A percentile compares a stretch with the other conserved stretches of the same genome.
Conservation (phyloP, 2,329 filamentous ascomycete genomes). For the Fusarium sp. region DNA sequence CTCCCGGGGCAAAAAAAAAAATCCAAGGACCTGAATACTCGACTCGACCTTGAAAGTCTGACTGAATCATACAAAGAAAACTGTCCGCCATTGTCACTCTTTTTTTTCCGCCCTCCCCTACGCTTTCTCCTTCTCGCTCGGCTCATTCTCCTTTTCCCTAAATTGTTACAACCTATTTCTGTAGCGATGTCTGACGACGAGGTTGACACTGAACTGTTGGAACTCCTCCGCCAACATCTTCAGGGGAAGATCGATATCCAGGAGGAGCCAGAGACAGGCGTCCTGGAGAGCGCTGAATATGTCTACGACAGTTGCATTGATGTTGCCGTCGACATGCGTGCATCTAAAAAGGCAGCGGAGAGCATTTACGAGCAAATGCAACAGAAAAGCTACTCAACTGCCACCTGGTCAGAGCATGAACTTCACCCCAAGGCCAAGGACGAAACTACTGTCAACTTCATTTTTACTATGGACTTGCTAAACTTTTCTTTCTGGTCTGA, state of each 20-base stretch:
- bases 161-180: not conserved
- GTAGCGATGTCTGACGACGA: slow-evolving; percentile 86
- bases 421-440: slow-evolving; percentile 87
- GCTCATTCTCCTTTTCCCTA: not conserved
- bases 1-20: slow-evolving; percentile 11
- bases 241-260: slow-evolving; percentile 64
- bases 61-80: slow-evolving; percentile 31
- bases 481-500: slow-evolving; percentile 99
- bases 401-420: slow-evolving; percentile 88
- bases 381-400: slow-evolving; percentile 81
- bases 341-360: slow-evolving; percentile 83
- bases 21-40: slow-evolving; percentile 28
- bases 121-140: not conserved
- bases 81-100: slow-evolving; percentile 16
- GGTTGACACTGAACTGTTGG: slow-evolving; percentile 86
- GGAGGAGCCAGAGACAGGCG: slow-evolving; percentile 77
- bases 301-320: slow-evolving; percentile 94
- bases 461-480: slow-evolving; percentile 95
- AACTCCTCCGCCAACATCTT: slow-evolving; percentile 83
- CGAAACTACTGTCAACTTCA: slow-evolving; percentile 84
- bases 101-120: not conserved
- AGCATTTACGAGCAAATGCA: slow-evolving; percentile 85
- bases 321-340: slow-evolving; percentile 84
- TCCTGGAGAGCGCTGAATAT: slow-evolving; percentile 83
- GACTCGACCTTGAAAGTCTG: slow-evolving; percentile 9